phyloP scores from a whole-genome alignment of 1,139 yeast genomes.

The Blastobotrys aristatus region DNA sequence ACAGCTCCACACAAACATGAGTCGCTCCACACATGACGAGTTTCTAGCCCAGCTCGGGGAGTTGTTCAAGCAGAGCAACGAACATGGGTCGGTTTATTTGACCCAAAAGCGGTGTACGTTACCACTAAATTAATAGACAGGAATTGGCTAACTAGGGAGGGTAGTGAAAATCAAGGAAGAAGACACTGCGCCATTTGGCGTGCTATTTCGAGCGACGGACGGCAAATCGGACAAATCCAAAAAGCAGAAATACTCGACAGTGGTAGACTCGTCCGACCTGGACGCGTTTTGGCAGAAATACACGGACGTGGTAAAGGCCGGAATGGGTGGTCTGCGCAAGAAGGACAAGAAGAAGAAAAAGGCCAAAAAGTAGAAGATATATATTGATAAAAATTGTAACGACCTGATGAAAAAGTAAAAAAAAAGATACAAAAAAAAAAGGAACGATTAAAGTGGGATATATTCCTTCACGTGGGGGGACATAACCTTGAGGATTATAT shows the following conservation, averaged over 20 bases:
- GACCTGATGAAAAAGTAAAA: too few relatives aligned
- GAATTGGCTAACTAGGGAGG: too few relatives aligned
- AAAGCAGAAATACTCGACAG: conserved; percentile 57
- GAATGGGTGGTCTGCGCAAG: conserved; percentile 55
- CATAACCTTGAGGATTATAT: too few relatives aligned
- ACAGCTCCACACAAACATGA: too few relatives aligned
- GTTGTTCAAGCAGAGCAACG: conserved; percentile 28
- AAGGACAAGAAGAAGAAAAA: conserved; percentile 59
- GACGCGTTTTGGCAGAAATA: conserved; percentile 69
- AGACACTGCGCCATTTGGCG: conserved; percentile 13
- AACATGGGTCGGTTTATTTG: conserved; percentile 40
- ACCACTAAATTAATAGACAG: too few relatives aligned
- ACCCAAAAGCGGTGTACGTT: conserved; percentile 31
- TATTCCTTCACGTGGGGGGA: background rate
- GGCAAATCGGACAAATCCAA: conserved; percentile 46
- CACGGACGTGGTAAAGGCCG: conserved; percentile 56
- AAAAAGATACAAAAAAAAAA: conserved; percentile 62
- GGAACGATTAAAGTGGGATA: conserved; percentile 34
- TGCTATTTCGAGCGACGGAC: conserved; percentile 44
- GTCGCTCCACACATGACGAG: conserved; percentile 16
- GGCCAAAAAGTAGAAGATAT: conserved; percentile 28
- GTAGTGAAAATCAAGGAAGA: background rate
- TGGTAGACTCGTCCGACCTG: conserved; percentile 51
- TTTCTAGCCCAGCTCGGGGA: conserved; percentile 29
- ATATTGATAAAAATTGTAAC: background rate